These are phyloP conservation scores for Quercus dentata DNA, from an alignment of 306 rosid species.

Conservation along the genomic window DNA sequence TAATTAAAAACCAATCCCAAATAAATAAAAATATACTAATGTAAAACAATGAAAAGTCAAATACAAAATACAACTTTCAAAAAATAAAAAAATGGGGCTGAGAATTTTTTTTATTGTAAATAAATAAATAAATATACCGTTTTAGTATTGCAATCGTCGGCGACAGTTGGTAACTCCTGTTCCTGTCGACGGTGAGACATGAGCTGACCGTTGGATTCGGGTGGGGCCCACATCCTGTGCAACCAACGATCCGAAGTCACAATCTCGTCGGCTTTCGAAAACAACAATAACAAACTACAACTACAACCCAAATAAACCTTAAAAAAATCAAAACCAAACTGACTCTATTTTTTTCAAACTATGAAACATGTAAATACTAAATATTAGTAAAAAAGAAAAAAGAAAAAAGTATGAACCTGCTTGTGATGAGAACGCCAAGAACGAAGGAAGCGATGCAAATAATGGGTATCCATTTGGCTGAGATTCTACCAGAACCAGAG, in stretches of 20 bases:
- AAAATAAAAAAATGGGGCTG: neutral
- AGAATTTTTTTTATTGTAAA: neutral
- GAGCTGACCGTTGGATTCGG: constrained; percentile 62
- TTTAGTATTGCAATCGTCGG: constrained; percentile 59
- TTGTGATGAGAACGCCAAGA: constrained; percentile 74
- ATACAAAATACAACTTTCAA: neutral
- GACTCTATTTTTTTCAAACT: too few species aligned
- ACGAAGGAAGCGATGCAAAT: constrained; percentile 72
- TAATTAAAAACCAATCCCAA: neutral
- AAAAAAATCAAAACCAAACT: too few species aligned
- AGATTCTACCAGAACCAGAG: constrained; percentile 51
- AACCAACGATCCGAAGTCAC: neutral
- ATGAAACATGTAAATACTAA: too few species aligned
- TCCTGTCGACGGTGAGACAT: constrained; percentile 55
- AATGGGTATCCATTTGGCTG: constrained; percentile 81
- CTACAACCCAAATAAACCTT: too few species aligned
- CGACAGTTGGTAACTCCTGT: constrained; percentile 65
- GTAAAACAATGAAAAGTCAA: neutral
- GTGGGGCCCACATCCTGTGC: constrained; percentile 65
- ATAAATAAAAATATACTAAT: neutral
- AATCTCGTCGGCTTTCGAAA: neutral
- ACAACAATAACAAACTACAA: constrained; percentile 9
- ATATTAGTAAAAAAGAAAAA: neutral
- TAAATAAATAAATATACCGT: constrained; percentile 28
- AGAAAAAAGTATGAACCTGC: constrained; percentile 41